Evolutionary conservation across 2,329 filamentous ascomycete species (phyloP), one percentile per base, ranked within the genome.

Genomic region (Furcasterigmium sp.): DNA sequence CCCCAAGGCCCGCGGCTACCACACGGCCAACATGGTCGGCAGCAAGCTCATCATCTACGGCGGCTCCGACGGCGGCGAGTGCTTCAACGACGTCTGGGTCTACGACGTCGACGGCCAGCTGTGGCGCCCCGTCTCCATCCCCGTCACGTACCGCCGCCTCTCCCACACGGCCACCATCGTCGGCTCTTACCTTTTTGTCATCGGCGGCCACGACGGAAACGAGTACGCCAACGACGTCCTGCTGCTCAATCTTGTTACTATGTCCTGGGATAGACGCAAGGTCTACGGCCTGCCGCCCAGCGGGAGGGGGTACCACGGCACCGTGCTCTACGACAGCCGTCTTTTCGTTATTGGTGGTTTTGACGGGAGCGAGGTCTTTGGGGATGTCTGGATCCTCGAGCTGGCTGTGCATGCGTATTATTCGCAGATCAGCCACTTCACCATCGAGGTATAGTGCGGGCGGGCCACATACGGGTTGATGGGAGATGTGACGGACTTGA

Each of bases 71-170:
- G 82, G 82, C 50, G 80, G 79, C 41, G 81, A 85, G 61, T 86
- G 82, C 62, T 86, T 86, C 63, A 76, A 82, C 57, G 82, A 86
- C 55, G 82, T 86, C 32, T 86, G 82, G 82, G 76, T 86, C 23
- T 85, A 84, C 63, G 81, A 86, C 56, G 76, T 85, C 6, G 81
- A 85, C 40, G 73, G 69, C 30, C 70, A 75, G 45, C 51, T 67
- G 19, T 86, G 83, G 79, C 77, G 74, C 47, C 56, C 67, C 7
- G 81, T 84, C 43, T 59, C 67, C 45, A 80, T 84, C 19, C 72
- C 79, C 17, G 57, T 77, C 28, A 77, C 78, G n/a, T 83, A 74
- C 58, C 75, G 80, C 30, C 76, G 82, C 17, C 69, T 86, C 40
- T 83, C 79, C 19, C 82, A 86, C 57, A 84, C 82, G 20, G 77